Conservation (phyloP, 805 yeast species). For the Wickerhamomyces chambardii region DNA sequence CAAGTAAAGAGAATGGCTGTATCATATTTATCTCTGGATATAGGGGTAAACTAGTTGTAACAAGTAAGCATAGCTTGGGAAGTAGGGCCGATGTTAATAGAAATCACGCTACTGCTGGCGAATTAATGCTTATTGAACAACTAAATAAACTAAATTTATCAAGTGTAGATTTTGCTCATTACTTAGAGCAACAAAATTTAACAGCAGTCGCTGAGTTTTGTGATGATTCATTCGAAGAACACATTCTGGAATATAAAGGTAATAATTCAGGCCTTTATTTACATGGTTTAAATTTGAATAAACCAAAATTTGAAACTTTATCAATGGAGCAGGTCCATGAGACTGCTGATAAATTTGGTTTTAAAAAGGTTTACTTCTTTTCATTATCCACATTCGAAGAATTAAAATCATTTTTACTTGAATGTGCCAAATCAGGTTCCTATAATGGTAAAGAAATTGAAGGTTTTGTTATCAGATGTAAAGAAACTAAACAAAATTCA, state of each 20-base stretch:
- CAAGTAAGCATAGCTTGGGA: conserved; percentile 88
- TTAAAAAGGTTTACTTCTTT: conserved; percentile 46
- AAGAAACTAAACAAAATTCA: conserved; percentile 11
- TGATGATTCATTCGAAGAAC: conserved; percentile 92
- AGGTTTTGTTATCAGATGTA: conserved; percentile 86
- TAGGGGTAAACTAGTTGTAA: conserved; percentile 66
- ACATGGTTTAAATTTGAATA: conserved; percentile 80
- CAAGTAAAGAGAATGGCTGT: conserved; percentile 91
- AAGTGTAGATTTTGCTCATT: conserved; percentile 42
- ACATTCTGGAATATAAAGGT: conserved; percentile 64
- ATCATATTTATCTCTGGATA: conserved; percentile 77
- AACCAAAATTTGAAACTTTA: conserved; percentile 51
- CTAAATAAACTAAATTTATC: conserved; percentile 31
- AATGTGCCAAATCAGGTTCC: conserved; percentile 56
- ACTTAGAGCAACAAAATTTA: conserved; percentile 37
- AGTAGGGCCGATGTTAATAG: conserved; percentile 37
- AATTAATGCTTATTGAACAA: conserved; percentile 44
- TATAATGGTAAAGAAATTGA: conserved; percentile 71
- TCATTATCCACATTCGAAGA: conserved; percentile 26
- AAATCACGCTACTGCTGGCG: conserved; percentile 76
- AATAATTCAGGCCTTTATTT: conserved; percentile 75
- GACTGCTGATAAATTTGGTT: conserved; percentile 66
- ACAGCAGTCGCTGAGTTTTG: conserved; percentile 94
- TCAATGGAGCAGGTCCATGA: conserved; percentile 48
- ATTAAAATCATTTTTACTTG: conserved; percentile 43